Base-by-base conservation (phyloP, 1,284 basidiomycete genomes). In the Waitea zeae region DNA sequence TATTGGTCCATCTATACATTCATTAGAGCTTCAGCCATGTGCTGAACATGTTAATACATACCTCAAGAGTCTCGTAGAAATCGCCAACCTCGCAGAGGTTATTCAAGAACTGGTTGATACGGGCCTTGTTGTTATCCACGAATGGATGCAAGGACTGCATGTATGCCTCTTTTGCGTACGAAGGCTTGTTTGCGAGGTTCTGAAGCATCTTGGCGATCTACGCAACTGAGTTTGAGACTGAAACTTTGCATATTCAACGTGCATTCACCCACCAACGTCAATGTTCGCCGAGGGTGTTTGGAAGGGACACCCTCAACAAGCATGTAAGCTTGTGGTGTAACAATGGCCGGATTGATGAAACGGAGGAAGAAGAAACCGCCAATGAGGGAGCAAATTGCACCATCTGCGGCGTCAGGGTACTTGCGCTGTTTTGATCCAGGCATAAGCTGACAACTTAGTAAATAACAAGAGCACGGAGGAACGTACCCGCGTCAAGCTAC, bases 141-240 rank as follows among this genome's bases (percentile, higher is more conserved):
- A 98, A 98, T 1, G 93, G 90, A 52, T 97, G 96, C 38, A 99
- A 67, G 11, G 84, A 88, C 58, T 90, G 87, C 95, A 99, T 98
- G 59, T 97, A 97, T 17, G 79, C 80, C 54, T 98, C 95, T 53
- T 99, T 99, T 15, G 90, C 74, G 49, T 97, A 97, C 2, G 83
- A 90, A 0, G 95, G 93, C 58, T 98, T 97, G 61, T 99, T 99
- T 18, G 95, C 95, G 35, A 98, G 66, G 54, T 98, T 97, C 58
- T 99, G 95, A 36, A 99, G 64, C 92, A 98, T 96, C 64, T 99
- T 99, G 38, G 95, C 95, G 47, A 98, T 96, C 87, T 92, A 41
- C 17, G 36, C 24, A 38, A 36, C 34, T 34, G 29, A 6, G 15
- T 30, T 7, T 9, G 29, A 30, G 14, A n/a, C 7, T n/a, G 22